Conservation (phyloP, 2,329 filamentous ascomycete species). For the Sporothrix phasma region DNA sequence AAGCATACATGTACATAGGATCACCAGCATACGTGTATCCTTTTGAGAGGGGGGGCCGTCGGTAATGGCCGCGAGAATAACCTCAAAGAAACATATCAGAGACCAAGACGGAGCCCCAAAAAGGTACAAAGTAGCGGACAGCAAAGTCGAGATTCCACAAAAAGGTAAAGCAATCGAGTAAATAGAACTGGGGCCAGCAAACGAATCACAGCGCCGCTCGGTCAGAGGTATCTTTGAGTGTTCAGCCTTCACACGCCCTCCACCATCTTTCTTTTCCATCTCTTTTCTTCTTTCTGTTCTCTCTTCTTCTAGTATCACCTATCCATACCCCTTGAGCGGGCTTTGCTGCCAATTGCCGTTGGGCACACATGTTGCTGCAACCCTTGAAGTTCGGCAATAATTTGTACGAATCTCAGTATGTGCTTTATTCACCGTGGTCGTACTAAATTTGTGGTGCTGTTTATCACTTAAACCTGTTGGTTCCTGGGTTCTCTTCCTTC, state of each 20-base stretch:
- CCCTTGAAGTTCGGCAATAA: too few species aligned
- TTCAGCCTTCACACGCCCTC: constrained; percentile 4
- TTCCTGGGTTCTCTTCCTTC: background rate
- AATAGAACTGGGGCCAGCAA: background rate
- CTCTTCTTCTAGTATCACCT: background rate
- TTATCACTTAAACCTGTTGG: background rate
- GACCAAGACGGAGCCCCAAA: background rate
- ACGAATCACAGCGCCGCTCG: background rate
- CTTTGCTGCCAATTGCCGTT: background rate
- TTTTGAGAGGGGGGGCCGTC: too few species aligned
- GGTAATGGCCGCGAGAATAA: background rate
- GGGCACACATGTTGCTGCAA: background rate
- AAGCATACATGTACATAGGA: too few species aligned
- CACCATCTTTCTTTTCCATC: background rate
- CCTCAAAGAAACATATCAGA: background rate
- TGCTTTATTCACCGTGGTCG: too few species aligned
- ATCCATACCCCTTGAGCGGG: background rate
- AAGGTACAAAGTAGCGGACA: background rate
- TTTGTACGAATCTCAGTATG: too few species aligned
- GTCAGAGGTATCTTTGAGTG: background rate
- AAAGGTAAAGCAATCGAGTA: constrained; percentile 12
- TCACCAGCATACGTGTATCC: too few species aligned
- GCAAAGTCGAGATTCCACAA: background rate
- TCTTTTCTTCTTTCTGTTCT: background rate
- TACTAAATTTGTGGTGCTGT: too few species aligned